These are phyloP conservation scores for Dictyostelium purpureum DNA, from an alignment of 78 protist species.

Conservation along the genomic window DNA sequence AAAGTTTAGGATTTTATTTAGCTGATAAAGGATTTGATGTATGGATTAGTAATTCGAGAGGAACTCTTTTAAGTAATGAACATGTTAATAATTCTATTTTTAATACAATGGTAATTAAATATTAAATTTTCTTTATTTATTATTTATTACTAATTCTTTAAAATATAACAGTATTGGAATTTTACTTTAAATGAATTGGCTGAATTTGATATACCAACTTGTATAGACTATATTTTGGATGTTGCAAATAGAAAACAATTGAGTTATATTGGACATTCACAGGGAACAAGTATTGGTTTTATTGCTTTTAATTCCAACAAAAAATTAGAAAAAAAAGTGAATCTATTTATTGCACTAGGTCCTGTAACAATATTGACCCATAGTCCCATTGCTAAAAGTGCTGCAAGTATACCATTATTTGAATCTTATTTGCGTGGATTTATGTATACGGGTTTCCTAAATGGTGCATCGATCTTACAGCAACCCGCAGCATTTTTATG, in stretches of 20 bases:
- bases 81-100: too few species aligned
- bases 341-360: neutral
- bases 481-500: too few species aligned
- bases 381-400: neutral
- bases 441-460: neutral
- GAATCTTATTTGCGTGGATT: too few species aligned
- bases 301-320: neutral
- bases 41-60: slow-evolving; percentile 31
- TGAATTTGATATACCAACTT: slow-evolving; percentile 1
- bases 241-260: neutral
- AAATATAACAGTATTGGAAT: neutral
- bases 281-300: slow-evolving; percentile 20
- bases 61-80: neutral
- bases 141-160: too few species aligned
- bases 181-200: neutral
- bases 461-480: neutral
- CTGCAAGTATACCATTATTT: neutral
- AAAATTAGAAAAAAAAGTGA: neutral
- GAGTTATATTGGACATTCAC: slow-evolving; percentile 27
- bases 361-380: slow-evolving; percentile 1
- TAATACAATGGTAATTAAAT: too few species aligned
- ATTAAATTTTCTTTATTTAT: too few species aligned
- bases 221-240: neutral
- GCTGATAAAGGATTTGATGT: slow-evolving; percentile 53
- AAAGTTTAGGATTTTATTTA: slow-evolving; percentile 7